Conservation (phyloP, 768 basidiomycete genomes). For the Russula emetica region DNA sequence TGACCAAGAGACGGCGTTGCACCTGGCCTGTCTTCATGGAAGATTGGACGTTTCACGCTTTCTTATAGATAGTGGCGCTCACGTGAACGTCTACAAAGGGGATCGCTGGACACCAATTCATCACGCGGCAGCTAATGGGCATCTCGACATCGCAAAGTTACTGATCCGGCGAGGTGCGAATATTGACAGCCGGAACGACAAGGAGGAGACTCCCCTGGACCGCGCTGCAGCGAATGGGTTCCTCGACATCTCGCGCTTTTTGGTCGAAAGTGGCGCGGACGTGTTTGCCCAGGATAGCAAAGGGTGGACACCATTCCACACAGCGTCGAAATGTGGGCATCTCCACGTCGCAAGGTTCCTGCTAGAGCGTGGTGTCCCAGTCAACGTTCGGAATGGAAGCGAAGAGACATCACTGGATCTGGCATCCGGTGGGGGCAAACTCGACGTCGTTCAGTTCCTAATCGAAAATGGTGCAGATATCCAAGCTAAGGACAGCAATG, state of each 20-base stretch:
- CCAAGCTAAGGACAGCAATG: not conserved
- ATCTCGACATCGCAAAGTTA: not conserved
- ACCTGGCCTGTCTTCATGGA: not conserved
- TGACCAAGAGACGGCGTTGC: not conserved
- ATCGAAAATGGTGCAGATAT: not conserved
- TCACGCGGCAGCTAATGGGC: not conserved
- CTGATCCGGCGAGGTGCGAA: not conserved
- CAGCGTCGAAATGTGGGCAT: conserved; percentile 7
- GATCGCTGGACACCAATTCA: conserved; percentile 5
- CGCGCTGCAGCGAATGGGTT: not conserved
- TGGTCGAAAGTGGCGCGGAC: not conserved
- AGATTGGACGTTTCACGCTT: not conserved
- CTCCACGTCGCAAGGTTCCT: conserved; percentile 1
- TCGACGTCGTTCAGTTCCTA: conserved; percentile 8
- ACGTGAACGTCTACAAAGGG: not conserved
- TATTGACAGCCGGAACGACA: not conserved
- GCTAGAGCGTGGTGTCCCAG: not conserved
- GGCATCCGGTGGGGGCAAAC: not conserved
- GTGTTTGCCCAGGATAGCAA: not conserved
- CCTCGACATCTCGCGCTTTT: not conserved
- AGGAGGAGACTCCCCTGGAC: not conserved
- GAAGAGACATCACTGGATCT: not conserved
- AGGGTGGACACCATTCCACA: conserved; percentile 8
- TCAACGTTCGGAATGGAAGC: not conserved
- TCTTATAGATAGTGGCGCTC: not conserved